phyloP scores from a whole-genome alignment of 352 stramenopile species.

The Hyaloperonospora brassicae region DNA sequence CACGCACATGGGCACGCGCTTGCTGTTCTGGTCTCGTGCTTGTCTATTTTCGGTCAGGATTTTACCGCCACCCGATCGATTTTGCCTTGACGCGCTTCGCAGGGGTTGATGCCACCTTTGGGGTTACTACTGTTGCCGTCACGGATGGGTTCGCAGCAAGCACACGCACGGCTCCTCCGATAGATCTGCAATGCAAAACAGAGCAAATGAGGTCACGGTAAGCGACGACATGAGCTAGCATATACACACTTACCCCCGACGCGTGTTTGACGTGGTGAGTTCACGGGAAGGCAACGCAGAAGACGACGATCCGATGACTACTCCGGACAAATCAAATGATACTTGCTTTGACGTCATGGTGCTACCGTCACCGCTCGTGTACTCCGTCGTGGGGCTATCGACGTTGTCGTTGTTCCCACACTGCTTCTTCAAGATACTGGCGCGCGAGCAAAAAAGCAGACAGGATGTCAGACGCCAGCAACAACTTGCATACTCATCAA shows the following conservation, averaged over 20 bases:
- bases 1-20: background rate
- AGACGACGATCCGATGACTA: conserved; percentile 7
- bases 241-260: conserved; percentile 35
- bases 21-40: background rate
- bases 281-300: conserved; percentile 21
- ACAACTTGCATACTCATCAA: background rate
- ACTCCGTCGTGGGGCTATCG: conserved; percentile 3
- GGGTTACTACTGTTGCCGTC: conserved; percentile 14
- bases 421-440: conserved; percentile 70
- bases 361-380: conserved; percentile 4
- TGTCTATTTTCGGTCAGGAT: conserved; percentile 11
- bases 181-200: conserved; percentile 12
- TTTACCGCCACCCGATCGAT: conserved; percentile 58
- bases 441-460: background rate
- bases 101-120: conserved; percentile 23
- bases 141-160: conserved; percentile 28
- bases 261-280: conserved; percentile 19
- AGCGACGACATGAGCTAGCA: background rate
- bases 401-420: conserved; percentile 14
- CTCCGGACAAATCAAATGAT: conserved; percentile 44
- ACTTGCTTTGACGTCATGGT: conserved; percentile 45
- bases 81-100: conserved; percentile 44
- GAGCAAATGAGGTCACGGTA: conserved; percentile 8
- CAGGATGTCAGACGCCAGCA: background rate
- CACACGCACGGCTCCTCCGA: conserved; percentile 33